phyloP scores from a whole-genome alignment of 1,284 basidiomycete genomes.

The Apiotrichum sp. region DNA sequence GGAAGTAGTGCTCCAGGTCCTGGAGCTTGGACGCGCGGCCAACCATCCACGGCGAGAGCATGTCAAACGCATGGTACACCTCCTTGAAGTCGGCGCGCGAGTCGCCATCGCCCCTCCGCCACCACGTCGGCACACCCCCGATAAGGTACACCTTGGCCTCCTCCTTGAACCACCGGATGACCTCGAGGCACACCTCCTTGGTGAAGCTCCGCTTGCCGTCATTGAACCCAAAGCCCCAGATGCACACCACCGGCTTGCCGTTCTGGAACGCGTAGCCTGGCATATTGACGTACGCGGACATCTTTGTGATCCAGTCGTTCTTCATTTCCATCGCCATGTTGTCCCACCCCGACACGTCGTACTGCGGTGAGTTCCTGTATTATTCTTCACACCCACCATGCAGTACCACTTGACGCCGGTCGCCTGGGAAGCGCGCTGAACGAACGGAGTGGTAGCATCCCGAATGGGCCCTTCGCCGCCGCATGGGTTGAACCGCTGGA shows the following conservation, averaged over 20 bases:
- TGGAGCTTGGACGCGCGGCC: slow-evolving; percentile 11
- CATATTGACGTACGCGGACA: slow-evolving; percentile 5
- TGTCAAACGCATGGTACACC: slow-evolving; percentile 16
- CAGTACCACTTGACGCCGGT: slow-evolving; percentile 18
- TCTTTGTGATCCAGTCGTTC: slow-evolving; percentile 14
- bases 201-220: slow-evolving; percentile 10
- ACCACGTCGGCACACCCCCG: slow-evolving; percentile 20
- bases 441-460: slow-evolving; percentile 7
- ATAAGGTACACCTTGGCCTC: slow-evolving; percentile 9
- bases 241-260: slow-evolving; percentile 16
- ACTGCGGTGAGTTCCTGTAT: background rate
- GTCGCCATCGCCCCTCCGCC: slow-evolving; percentile 11
- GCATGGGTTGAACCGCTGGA: slow-evolving; percentile 19
- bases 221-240: slow-evolving; percentile 21
- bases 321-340: slow-evolving; percentile 10
- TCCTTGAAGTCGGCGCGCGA: slow-evolving; percentile 7
- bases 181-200: slow-evolving; percentile 8
- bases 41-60: slow-evolving; percentile 20
- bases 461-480: slow-evolving; percentile 16
- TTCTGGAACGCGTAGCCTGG: slow-evolving; percentile 13
- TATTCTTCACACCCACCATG: slow-evolving; percentile 3
- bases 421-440: slow-evolving; percentile 6
- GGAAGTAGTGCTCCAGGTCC: slow-evolving; percentile 11
- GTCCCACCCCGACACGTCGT: slow-evolving; percentile 14
- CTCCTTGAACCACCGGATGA: slow-evolving; percentile 15